Percentiles rank a stretch among this genome's conserved stretches.
phyloP scores from a whole-genome alignment of 306 rosid species.

The Biancaea sappan region DNA sequence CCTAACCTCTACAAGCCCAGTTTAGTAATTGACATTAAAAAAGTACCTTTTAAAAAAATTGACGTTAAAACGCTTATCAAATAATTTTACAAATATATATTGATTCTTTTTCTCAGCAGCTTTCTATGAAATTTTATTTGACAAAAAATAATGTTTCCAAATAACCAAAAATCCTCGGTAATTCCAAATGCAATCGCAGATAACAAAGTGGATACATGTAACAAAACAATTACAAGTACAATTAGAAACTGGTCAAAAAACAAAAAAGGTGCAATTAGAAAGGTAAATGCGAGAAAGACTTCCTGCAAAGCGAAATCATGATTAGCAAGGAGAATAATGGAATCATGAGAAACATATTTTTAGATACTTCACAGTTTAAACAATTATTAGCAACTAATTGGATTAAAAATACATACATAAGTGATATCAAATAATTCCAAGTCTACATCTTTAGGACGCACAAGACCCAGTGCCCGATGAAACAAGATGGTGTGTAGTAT shows the following conservation, averaged over 20 bases:
- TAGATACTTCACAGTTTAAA: not conserved
- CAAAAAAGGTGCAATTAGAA: not conserved
- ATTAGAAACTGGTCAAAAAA: not conserved
- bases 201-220: not conserved
- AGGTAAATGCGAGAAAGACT: not conserved
- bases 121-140: too few relatives aligned
- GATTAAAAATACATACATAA: conserved; percentile 58
- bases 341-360: not conserved
- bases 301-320: not conserved
- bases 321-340: not conserved
- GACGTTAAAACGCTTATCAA: too few relatives aligned
- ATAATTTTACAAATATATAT: too few relatives aligned
- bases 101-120: too few relatives aligned
- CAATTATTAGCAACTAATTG: conserved; percentile 4
- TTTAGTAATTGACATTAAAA: too few relatives aligned
- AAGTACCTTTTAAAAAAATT: too few relatives aligned
- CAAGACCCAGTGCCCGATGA: conserved; percentile 97
- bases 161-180: too few relatives aligned
- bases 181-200: too few relatives aligned
- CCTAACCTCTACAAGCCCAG: too few relatives aligned
- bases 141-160: too few relatives aligned
- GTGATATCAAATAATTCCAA: conserved; percentile 93
- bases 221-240: not conserved
- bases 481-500: conserved; percentile 87
- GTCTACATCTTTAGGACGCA: conserved; percentile 89